Evolutionary conservation across 306 rosid species (phyloP), one percentile per base, ranked within the genome.

Genomic region (Gynostemma pentaphyllum): DNA sequence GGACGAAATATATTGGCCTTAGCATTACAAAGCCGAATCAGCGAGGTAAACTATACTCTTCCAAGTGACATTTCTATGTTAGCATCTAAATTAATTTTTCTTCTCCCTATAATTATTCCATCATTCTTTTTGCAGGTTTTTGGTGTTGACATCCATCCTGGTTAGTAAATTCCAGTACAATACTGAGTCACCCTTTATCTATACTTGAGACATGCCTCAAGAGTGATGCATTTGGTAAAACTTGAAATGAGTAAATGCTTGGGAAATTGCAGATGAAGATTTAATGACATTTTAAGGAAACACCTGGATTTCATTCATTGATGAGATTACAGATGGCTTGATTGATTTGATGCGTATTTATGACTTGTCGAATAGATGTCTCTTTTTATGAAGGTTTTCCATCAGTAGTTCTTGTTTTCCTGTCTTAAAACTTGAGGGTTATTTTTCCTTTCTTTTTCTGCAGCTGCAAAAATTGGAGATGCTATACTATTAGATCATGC

Each of bases 391-490:
- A 74, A 59, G 34, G 74, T 41, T 62, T 68, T 36, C 75, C 56
- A 57, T 46, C 44, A 2, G 28, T 34, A 21, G 4, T 19, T 34
- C n/a, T 32, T 32, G 44, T n/a, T 55, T 32, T 30, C 62, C 27
- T 30, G 63, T 32, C 19, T 45, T 32, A 56, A n/a, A 56, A 56
- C 28, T 10, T 34, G 45, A 56, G 10, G 9, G 1, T 56, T 32
- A 9, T 55, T 18, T 7, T 28, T n/a, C n/a, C n/a, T 45, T 40
- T 26, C n/a, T 14, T 42, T 47, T 46, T 68, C 48, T 79, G 36
- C 73, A 92, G 98, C 95, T 74, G 91, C 98, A 15, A 82, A 72
- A 79, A 84, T 88, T 78, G 98, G 98, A 66, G 98, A 92, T 78
- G 96, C 95, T 61, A 88, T 92, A 75, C 69, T 92, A 64, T 84